These are phyloP conservation scores for Hygrocybe coccinea DNA, from an alignment of 768 basidiomycete genomes.

Conservation along the genomic window DNA sequence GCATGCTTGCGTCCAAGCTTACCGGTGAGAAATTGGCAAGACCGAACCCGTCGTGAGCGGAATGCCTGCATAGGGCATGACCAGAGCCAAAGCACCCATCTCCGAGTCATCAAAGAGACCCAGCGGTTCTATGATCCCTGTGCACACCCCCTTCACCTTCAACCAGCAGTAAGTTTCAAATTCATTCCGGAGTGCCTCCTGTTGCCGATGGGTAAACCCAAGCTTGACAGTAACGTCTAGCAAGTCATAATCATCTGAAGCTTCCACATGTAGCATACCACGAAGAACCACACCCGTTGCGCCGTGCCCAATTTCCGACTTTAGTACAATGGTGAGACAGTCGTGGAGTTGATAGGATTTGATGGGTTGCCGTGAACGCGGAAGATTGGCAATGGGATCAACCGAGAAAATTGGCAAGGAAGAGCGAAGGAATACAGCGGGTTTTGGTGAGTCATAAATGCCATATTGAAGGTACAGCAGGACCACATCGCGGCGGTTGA, in stretches of 20 bases:
- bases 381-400: neutral
- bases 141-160: conserved; percentile 12
- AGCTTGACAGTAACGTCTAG: conserved; percentile 18
- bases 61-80: conserved; percentile 15
- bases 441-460: conserved; percentile 1
- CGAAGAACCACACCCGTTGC: conserved; percentile 16
- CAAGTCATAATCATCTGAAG: conserved; percentile 6
- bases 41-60: conserved; percentile 5
- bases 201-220: conserved; percentile 13
- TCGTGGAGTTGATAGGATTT: conserved; percentile 10
- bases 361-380: conserved; percentile 12
- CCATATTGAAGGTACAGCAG: conserved; percentile 4
- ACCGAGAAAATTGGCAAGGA: neutral
- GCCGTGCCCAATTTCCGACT: conserved; percentile 17
- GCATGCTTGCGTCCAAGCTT: conserved; percentile 9
- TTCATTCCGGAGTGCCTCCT: conserved; percentile 16
- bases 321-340: conserved; percentile 15
- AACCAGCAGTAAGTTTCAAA: conserved; percentile 14
- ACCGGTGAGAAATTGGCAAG: conserved; percentile 13
- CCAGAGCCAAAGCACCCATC: conserved; percentile 15
- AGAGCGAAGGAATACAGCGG: conserved; percentile 1
- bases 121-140: conserved; percentile 15
- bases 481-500: conserved; percentile 1
- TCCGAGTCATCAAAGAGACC: conserved; percentile 19
- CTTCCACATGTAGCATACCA: conserved; percentile 16